These are phyloP conservation scores for Talaromyces thailandensis DNA, from an alignment of 495 filamentous ascomycete genomes.

Conservation along the genomic window DNA sequence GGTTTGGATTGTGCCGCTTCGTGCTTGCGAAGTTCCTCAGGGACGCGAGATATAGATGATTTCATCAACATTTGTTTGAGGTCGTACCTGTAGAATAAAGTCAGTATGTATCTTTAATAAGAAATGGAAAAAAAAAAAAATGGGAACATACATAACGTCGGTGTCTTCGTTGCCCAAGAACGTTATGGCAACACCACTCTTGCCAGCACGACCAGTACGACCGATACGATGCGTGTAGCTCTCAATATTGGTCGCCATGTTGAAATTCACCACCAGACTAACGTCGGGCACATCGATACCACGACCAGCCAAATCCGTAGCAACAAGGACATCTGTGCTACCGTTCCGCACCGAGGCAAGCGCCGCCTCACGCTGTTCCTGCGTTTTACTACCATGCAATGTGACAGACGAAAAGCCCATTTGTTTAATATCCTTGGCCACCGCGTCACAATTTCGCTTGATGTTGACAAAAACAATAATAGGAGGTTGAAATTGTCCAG, in stretches of 20 bases:
- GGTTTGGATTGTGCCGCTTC: conserved; percentile 87
- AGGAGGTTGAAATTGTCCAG: conserved; percentile 77
- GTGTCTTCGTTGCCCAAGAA: conserved; percentile 90
- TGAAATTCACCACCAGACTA: conserved; percentile 93
- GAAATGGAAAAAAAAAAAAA: not conserved
- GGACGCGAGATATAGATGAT: conserved; percentile 79
- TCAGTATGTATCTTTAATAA: conserved; percentile 11
- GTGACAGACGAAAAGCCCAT: conserved; percentile 90
- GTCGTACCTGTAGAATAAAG: conserved; percentile 47
- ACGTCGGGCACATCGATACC: conserved; percentile 98
- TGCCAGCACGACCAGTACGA: conserved; percentile 94
- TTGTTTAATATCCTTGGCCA: conserved; percentile 90
- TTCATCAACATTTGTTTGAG: conserved; percentile 94
- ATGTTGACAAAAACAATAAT: conserved; percentile 99
- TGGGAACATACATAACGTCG: conserved; percentile 70
- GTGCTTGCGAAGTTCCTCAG: conserved; percentile 88
- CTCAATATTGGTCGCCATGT: conserved; percentile 93
- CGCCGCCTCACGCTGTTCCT: conserved; percentile 95
- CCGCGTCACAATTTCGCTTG: conserved; percentile 96
- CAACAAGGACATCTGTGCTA: conserved; percentile 79
- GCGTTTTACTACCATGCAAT: conserved; percentile 89
- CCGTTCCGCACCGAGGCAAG: conserved; percentile 78
- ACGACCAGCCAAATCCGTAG: conserved; percentile 90
- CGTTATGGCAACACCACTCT: conserved; percentile 94
- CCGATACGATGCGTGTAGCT: conserved; percentile 97